Evolutionary conservation across 2,329 filamentous ascomycete genomes (phyloP).

Genomic region (Ophiostoma piceae): DNA sequence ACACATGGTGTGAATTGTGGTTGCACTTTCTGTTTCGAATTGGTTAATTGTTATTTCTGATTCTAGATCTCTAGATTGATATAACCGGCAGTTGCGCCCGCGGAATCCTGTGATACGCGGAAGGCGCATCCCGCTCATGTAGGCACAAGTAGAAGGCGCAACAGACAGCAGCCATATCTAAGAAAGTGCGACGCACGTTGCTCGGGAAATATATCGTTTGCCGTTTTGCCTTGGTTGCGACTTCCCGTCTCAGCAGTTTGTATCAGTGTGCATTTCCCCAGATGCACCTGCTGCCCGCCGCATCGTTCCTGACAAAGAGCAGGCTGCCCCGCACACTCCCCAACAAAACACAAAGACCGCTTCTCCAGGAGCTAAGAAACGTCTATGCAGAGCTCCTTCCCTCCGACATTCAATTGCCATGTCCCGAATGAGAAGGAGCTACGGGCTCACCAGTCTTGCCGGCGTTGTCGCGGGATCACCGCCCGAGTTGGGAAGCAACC

Average conservation of each 20-base stretch:
- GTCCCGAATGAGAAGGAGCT: not conserved
- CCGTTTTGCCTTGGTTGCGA: not conserved
- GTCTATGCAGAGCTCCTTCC: not conserved
- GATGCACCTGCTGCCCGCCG: not conserved
- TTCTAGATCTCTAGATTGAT: not conserved
- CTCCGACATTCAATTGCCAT: slow-evolving; percentile 1
- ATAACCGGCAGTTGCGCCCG: not conserved
- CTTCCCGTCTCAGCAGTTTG: not conserved
- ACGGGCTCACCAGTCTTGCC: not conserved
- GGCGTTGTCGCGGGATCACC: not conserved
- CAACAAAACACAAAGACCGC: slow-evolving; percentile 17
- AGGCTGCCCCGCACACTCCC: slow-evolving; percentile 23
- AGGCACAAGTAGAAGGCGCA: not conserved
- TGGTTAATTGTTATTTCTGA: not conserved
- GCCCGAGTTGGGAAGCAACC: not conserved
- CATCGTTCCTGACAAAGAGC: slow-evolving; percentile 3
- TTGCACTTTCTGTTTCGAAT: not conserved
- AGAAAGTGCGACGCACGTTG: not conserved
- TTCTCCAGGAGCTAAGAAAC: not conserved
- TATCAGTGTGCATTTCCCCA: not conserved
- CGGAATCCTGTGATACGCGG: not conserved
- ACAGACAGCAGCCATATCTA: not conserved
- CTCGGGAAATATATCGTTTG: not conserved
- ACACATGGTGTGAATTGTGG: not conserved
- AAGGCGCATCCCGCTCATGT: not conserved